Evolutionary conservation across 768 basidiomycete species (phyloP).

Genomic region (Royoungia palumana): DNA sequence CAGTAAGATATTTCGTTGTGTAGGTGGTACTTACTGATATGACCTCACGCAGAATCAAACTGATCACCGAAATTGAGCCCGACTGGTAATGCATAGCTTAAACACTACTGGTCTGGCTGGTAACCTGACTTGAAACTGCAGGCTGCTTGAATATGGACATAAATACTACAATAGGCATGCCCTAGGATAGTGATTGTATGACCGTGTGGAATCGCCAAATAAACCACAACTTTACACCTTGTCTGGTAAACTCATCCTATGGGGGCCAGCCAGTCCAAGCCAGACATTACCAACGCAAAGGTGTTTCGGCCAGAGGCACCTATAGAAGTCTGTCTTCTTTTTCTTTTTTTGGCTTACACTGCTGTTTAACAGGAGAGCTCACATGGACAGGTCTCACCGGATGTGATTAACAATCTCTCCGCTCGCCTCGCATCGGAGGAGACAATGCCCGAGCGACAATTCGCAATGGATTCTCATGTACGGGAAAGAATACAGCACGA

Average conservation of each 20-base stretch:
- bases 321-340: slow-evolving; percentile 53
- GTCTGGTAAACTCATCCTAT: slow-evolving; percentile 31
- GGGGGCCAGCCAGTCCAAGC: slow-evolving; percentile 70
- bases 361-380: neutral
- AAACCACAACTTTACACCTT: slow-evolving; percentile 5
- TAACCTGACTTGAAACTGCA: slow-evolving; percentile 17
- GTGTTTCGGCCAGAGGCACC: slow-evolving; percentile 53
- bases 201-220: slow-evolving; percentile 10
- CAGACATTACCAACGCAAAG: slow-evolving; percentile 47
- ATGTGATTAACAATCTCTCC: slow-evolving; percentile 76
- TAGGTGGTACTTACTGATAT: slow-evolving; percentile 8
- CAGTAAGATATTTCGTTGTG: slow-evolving; percentile 52
- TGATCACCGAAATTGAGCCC: slow-evolving; percentile 91
- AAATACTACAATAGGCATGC: slow-evolving; percentile 38
- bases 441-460: slow-evolving; percentile 66
- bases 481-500: slow-evolving; percentile 70
- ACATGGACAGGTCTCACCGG: slow-evolving; percentile 66
- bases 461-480: slow-evolving; percentile 69
- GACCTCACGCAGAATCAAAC: slow-evolving; percentile 62
- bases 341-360: neutral
- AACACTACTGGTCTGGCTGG: neutral
- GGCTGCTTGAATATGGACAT: slow-evolving; percentile 51
- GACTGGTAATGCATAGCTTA: slow-evolving; percentile 65
- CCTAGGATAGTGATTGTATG: neutral
- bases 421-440: slow-evolving; percentile 58